phyloP scores from a whole-genome alignment of 2,329 filamentous ascomycete species.

The Fusarium pseudograminearum region DNA sequence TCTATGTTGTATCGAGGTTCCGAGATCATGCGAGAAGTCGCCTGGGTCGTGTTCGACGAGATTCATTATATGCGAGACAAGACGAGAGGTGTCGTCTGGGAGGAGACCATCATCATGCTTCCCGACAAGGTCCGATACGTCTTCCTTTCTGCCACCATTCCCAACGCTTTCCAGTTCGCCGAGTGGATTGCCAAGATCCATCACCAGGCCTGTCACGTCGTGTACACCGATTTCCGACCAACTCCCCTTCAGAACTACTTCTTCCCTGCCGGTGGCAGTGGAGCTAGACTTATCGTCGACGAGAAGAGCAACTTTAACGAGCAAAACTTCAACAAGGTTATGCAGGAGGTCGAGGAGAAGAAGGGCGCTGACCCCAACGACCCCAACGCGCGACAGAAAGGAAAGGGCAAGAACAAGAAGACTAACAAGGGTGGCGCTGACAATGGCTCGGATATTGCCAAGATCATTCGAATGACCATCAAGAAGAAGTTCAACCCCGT shows the following conservation, averaged over 20 bases:
- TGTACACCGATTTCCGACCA: slow-evolving; percentile 98
- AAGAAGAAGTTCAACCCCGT: slow-evolving; percentile 96
- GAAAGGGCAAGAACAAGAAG: slow-evolving; percentile 92
- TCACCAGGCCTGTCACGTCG: slow-evolving; percentile 96
- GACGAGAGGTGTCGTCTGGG: slow-evolving; percentile 95
- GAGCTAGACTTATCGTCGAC: slow-evolving; percentile 94
- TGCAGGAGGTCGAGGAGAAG: slow-evolving; percentile 88
- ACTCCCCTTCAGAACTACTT: slow-evolving; percentile 98
- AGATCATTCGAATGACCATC: slow-evolving; percentile 99
- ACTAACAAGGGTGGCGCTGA: slow-evolving; percentile 87
- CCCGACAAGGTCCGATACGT: slow-evolving; percentile 99
- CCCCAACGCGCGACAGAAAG: slow-evolving; percentile 81
- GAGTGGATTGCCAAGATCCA: slow-evolving; percentile 99
- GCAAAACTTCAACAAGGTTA: slow-evolving; percentile 96
- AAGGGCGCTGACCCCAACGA: slow-evolving; percentile 88
- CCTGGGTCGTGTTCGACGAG: slow-evolving; percentile 98
- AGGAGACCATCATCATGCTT: slow-evolving; percentile 97
- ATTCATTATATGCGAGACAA: slow-evolving; percentile 99
- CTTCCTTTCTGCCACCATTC: slow-evolving; percentile 97
- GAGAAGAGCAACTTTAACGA: slow-evolving; percentile 97
- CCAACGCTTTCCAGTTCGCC: slow-evolving; percentile 98
- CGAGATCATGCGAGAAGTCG: slow-evolving; percentile 99
- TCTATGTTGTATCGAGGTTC: slow-evolving; percentile 99
- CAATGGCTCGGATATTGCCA: slow-evolving; percentile 86
- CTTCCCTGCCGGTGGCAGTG: slow-evolving; percentile 91